Evolutionary conservation across 768 basidiomycete species (phyloP), one percentile per base, ranked within the genome.

Genomic region (Suillus discolor): DNA sequence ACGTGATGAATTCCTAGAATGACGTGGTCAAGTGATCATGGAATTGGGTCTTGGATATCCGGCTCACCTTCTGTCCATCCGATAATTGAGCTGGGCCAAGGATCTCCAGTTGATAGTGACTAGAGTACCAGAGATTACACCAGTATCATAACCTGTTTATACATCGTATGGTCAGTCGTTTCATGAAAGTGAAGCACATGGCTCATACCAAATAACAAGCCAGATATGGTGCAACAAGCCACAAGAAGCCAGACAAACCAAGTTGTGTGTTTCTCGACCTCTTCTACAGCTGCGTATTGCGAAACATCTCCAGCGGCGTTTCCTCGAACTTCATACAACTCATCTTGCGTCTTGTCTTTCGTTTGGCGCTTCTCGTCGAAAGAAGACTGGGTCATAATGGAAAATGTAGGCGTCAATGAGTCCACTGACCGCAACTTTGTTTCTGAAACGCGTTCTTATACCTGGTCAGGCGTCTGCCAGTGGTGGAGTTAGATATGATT

Each of bases 221-320:
- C 91, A 15, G 89, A 90, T 63, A 93, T 89, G 60, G 89, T 88
- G n/a, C 88, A 88, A 66, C 88, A 87, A 61, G 83, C 74, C 16
- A 93, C 91, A 49, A 94, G 82, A n/a, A 88, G 78, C 90, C 90
- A 92, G 2, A 93, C 86, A 68, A 92, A 92, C 82, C 84, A 85
- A 0, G 89, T 90, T 28, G 87, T 88, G 66, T 76, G 78, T 65
- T 89, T 88, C 65, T 89, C 89, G 15, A 87, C 88, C 69, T 89
- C 89, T 20, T 84, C 85, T 12, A 87, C 83, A 8, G 87, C 84
- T 1, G 83, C 80, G 62, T 85, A 72, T 68, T 89, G 88, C 60
- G 85, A 87, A 55, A 89, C 86, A 68, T 87, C 87, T 28, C 84
- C 86, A 15, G 55, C 38, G 2, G 65, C 68, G 2, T 62, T 49